Evolutionary conservation across 495 filamentous ascomycete species (phyloP).

Genomic region (Talaromyces stipitatus): DNA sequence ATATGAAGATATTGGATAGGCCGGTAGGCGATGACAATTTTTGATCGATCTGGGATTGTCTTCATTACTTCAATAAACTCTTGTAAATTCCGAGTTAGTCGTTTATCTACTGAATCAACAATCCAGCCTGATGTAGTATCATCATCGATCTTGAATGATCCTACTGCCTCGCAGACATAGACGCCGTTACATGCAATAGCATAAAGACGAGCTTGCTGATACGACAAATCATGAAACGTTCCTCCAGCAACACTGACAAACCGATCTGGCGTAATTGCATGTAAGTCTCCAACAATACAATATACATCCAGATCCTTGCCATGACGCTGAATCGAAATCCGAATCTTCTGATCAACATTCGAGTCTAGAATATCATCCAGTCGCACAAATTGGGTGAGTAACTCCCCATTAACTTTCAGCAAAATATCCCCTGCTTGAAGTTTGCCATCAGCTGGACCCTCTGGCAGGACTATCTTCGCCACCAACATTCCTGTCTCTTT

Average conservation of each 20-base stretch:
- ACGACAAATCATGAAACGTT: constrained; percentile 91
- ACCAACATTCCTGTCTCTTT: constrained; percentile 95
- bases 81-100: constrained; percentile 76
- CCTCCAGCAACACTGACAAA: constrained; percentile 91
- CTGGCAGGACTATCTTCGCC: constrained; percentile 87
- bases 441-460: constrained; percentile 77
- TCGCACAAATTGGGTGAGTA: constrained; percentile 86
- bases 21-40: constrained; percentile 90
- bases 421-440: constrained; percentile 95
- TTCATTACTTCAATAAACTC: constrained; percentile 90
- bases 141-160: constrained; percentile 92
- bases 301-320: constrained; percentile 83
- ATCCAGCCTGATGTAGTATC: constrained; percentile 87
- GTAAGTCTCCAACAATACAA: constrained; percentile 80
- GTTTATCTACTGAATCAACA: constrained; percentile 88
- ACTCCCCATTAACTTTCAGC: constrained; percentile 85
- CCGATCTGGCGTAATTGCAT: constrained; percentile 89
- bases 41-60: constrained; percentile 77
- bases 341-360: constrained; percentile 67
- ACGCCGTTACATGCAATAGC: constrained; percentile 87
- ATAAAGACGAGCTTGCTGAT: constrained; percentile 90
- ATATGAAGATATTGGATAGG: constrained; percentile 93
- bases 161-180: constrained; percentile 89
- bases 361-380: constrained; percentile 93
- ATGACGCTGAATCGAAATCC: constrained; percentile 75